phyloP scores from a whole-genome alignment of 2,329 filamentous ascomycete genomes.

The Fusarium palustre region DNA sequence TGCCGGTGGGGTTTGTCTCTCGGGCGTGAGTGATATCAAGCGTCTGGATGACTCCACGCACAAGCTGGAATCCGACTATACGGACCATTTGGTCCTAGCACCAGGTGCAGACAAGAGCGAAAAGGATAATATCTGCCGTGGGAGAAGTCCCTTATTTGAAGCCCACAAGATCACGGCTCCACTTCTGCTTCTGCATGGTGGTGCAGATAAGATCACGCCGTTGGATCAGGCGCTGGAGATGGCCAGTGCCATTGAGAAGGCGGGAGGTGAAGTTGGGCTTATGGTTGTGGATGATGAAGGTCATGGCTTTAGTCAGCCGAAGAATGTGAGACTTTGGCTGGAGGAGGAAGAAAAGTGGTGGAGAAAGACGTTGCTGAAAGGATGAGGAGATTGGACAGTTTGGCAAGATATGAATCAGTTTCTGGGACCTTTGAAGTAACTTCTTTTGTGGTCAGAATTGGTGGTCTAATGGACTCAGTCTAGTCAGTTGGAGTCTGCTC shows the following conservation, averaged over 20 bases:
- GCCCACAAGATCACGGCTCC: slow-evolving; percentile 62
- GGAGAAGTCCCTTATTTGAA: slow-evolving; percentile 62
- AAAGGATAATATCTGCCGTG: slow-evolving; percentile 56
- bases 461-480: not conserved
- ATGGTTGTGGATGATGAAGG: slow-evolving; percentile 63
- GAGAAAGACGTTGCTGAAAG: slow-evolving; percentile 54
- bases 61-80: slow-evolving; percentile 67
- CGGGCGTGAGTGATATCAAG: slow-evolving; percentile 64
- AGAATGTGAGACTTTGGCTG: slow-evolving; percentile 55
- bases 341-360: slow-evolving; percentile 62
- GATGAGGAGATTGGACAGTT: not conserved
- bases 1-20: slow-evolving; percentile 62
- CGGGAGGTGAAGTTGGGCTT: slow-evolving; percentile 59
- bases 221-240: slow-evolving; percentile 67
- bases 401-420: not conserved
- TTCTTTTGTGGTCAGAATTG: not conserved
- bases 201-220: slow-evolving; percentile 68
- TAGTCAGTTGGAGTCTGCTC: not conserved
- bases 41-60: slow-evolving; percentile 61
- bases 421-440: not conserved
- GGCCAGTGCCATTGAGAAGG: slow-evolving; percentile 56
- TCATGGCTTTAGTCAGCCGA: slow-evolving; percentile 60
- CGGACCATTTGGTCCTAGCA: slow-evolving; percentile 57
- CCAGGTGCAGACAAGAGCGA: slow-evolving; percentile 53
- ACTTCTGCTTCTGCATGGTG: slow-evolving; percentile 68